Percentiles rank a stretch among this genome's conserved stretches.
Conservation (phyloP, 768 basidiomycete species). For the Butyriboletus loyo region DNA sequence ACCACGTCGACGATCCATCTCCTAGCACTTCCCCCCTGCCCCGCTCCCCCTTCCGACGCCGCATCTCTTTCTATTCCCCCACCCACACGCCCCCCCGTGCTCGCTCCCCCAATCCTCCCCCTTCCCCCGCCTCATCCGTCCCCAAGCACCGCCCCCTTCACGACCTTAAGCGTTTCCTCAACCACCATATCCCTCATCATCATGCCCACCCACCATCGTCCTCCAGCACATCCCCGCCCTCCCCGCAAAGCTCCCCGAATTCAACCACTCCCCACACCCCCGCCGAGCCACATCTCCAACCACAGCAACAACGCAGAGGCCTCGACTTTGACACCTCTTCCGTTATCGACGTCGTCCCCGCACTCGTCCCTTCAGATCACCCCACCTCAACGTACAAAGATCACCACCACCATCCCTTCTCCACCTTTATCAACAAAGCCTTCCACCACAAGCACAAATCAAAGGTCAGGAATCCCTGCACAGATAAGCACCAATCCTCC, state of each 20-base stretch:
- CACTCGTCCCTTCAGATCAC: constrained; percentile 17
- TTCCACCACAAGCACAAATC: constrained; percentile 31
- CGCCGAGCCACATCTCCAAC: constrained; percentile 31
- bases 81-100: neutral
- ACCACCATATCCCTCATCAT: constrained; percentile 78
- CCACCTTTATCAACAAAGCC: constrained; percentile 35
- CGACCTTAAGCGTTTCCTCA: constrained; percentile 93
- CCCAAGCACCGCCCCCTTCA: constrained; percentile 68
- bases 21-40: constrained; percentile 4
- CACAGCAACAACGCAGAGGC: constrained; percentile 35
- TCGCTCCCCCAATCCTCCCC: neutral
- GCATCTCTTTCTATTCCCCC: constrained; percentile 28
- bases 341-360: constrained; percentile 31
- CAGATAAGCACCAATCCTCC: constrained; percentile 1
- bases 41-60: constrained; percentile 28
- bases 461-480: constrained; percentile 13
- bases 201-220: constrained; percentile 26
- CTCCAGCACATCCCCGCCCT: constrained; percentile 25
- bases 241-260: constrained; percentile 25
- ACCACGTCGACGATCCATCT: neutral
- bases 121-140: constrained; percentile 11
- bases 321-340: constrained; percentile 35
- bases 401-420: constrained; percentile 25
- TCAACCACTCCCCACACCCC: constrained; percentile 27
- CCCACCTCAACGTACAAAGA: constrained; percentile 25